Evolutionary conservation across 2,329 filamentous ascomycete species (phyloP).

Genomic region (Botryotinia globosa): DNA sequence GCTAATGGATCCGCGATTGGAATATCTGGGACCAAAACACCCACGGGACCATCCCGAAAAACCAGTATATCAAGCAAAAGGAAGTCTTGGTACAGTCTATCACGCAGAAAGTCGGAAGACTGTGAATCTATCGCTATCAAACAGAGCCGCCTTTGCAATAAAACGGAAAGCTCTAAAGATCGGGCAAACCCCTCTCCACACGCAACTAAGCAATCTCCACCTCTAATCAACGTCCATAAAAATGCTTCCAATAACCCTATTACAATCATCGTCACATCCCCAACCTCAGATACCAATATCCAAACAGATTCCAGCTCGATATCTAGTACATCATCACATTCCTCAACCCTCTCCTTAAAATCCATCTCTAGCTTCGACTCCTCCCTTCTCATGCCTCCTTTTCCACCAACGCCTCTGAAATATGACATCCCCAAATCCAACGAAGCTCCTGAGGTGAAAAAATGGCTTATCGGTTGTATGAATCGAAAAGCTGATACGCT

Average conservation of each 20-base stretch:
- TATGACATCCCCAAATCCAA: slow-evolving; percentile 24
- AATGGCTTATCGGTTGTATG: slow-evolving; percentile 32
- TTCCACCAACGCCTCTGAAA: slow-evolving; percentile 11
- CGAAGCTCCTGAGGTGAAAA: slow-evolving; percentile 29
- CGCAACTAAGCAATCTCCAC: not conserved
- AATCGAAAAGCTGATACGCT: slow-evolving; percentile 31
- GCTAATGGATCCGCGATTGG: not conserved
- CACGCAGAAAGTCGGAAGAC: not conserved
- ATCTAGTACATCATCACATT: slow-evolving; percentile 1
- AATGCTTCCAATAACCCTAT: slow-evolving; percentile 23
- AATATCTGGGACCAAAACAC: not conserved
- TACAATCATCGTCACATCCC: slow-evolving; percentile 32
- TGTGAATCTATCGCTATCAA: not conserved
- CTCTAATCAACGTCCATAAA: slow-evolving; percentile 20
- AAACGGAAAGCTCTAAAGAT: not conserved
- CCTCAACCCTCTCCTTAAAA: not conserved
- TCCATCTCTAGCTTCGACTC: slow-evolving; percentile 20
- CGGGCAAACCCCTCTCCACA: not conserved
- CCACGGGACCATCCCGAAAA: not conserved
- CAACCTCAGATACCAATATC: slow-evolving; percentile 28
- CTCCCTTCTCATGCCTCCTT: slow-evolving; percentile 29
- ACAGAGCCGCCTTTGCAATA: not conserved
- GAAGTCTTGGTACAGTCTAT: slow-evolving; percentile 8
- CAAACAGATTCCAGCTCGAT: slow-evolving; percentile 2
- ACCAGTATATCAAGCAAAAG: not conserved